These are phyloP conservation scores for Lyophyllum atratum DNA, from an alignment of 768 basidiomycete genomes.

Conservation along the genomic window DNA sequence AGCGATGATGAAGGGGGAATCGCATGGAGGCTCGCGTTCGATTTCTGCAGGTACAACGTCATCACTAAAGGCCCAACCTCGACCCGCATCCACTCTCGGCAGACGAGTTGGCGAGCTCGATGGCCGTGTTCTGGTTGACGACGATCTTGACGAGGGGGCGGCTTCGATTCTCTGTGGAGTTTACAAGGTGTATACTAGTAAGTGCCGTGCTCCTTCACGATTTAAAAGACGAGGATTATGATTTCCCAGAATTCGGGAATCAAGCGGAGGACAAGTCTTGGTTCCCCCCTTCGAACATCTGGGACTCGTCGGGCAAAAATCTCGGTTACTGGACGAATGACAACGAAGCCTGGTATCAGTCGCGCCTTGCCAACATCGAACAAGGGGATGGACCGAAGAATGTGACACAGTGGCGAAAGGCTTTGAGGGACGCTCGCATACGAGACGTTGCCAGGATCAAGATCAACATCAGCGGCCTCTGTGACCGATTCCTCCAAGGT, in stretches of 20 bases:
- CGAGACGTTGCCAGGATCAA: neutral
- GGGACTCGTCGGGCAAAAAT: neutral
- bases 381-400: neutral
- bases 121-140: neutral
- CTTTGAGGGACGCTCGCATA: neutral
- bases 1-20: conserved; percentile 3
- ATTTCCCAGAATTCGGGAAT: neutral
- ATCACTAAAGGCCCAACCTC: neutral
- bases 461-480: neutral
- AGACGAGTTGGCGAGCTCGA: neutral
- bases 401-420: neutral
- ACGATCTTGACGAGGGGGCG: neutral
- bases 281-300: neutral
- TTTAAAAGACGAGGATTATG: neutral
- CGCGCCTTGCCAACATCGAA: neutral
- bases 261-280: neutral
- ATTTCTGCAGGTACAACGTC: neutral
- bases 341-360: neutral
- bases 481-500: neutral
- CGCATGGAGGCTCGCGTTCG: conserved; percentile 7
- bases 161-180: neutral
- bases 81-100: neutral
- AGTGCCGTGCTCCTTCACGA: neutral
- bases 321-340: neutral
- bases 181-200: conserved; percentile 6